Percentiles rank a stretch among this genome's conserved stretches.
Conservation (phyloP, 2,329 filamentous ascomycete species). For the Tolypocladium ophioglossoides region DNA sequence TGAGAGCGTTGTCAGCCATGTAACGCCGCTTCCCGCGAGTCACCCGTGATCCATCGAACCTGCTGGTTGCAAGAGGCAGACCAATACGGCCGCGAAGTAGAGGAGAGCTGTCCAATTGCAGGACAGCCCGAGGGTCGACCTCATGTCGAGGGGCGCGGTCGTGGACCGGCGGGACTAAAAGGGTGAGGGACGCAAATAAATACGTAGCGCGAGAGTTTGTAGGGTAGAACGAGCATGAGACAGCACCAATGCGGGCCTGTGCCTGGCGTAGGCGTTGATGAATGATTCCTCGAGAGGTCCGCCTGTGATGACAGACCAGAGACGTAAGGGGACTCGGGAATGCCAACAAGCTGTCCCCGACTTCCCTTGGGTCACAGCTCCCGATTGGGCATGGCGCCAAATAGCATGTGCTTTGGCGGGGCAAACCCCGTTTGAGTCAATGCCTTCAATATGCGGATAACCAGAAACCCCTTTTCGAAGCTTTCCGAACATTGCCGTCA, state of each 20-base stretch:
- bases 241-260: background rate
- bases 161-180: constrained; percentile 1
- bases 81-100: constrained; percentile 46
- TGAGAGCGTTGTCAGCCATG: constrained; percentile 22
- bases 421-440: background rate
- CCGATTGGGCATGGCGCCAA: background rate
- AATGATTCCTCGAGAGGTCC: background rate
- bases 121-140: constrained; percentile 38
- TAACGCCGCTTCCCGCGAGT: background rate
- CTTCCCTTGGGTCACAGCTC: background rate
- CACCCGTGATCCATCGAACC: constrained; percentile 34
- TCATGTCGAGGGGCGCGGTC: constrained; percentile 31
- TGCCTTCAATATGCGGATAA: background rate
- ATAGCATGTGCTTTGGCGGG: background rate
- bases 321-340: background rate
- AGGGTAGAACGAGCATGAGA: background rate
- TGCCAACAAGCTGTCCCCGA: constrained; percentile 3
- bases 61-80: constrained; percentile 51
- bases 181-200: background rate
- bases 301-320: background rate
- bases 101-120: constrained; percentile 55
- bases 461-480: background rate
- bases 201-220: background rate
- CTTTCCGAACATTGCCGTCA: background rate
- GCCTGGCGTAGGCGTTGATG: background rate